A percentile compares a stretch with the other conserved stretches of the same genome.
Evolutionary conservation across 1,284 basidiomycete genomes (phyloP).

Genomic region (Sporisorium iseilematis-ciliati): DNA sequence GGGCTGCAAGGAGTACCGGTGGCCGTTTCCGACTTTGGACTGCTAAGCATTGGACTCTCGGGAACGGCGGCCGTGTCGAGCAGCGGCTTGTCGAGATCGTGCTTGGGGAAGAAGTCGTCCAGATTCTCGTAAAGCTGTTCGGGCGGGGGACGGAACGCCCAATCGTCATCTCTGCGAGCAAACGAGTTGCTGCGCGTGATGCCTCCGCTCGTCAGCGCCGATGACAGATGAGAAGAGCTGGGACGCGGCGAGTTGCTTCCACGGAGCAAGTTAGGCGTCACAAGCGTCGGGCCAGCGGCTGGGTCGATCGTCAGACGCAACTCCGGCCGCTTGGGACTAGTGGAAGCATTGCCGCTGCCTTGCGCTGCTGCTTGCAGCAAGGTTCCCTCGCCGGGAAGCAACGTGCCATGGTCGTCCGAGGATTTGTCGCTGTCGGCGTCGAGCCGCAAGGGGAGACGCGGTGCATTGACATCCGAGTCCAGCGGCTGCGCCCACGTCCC

Average conservation of each 20-base stretch:
- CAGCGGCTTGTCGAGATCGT: constrained; percentile 95
- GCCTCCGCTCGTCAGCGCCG: constrained; percentile 35
- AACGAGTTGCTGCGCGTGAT: constrained; percentile 60
- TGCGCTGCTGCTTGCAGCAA: constrained; percentile 23
- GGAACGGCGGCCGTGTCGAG: constrained; percentile 83
- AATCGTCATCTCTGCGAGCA: constrained; percentile 64
- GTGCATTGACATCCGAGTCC: constrained; percentile 42
- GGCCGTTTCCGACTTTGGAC: constrained; percentile 38
- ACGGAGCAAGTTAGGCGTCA: constrained; percentile 12
- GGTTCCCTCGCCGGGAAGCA: constrained; percentile 39
- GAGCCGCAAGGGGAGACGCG: constrained; percentile 39
- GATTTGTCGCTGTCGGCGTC: constrained; percentile 14
- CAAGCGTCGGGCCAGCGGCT: constrained; percentile 31
- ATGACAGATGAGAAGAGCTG: constrained; percentile 25
- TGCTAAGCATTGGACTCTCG: constrained; percentile 73
- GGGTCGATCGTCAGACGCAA: constrained; percentile 60
- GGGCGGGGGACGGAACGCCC: constrained; percentile 83
- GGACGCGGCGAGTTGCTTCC: constrained; percentile 24
- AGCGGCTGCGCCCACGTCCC: constrained; percentile 67
- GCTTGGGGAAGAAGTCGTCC: constrained; percentile 94
- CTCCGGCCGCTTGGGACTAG: constrained; percentile 57
- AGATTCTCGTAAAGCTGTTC: constrained; percentile 94
- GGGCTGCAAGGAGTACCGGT: constrained; percentile 18
- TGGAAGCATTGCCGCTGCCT: constrained; percentile 5
- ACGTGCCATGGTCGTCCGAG: constrained; percentile 31